Conservation (phyloP, 2,329 filamentous ascomycete genomes). For the Neofusicoccum laricinum region DNA sequence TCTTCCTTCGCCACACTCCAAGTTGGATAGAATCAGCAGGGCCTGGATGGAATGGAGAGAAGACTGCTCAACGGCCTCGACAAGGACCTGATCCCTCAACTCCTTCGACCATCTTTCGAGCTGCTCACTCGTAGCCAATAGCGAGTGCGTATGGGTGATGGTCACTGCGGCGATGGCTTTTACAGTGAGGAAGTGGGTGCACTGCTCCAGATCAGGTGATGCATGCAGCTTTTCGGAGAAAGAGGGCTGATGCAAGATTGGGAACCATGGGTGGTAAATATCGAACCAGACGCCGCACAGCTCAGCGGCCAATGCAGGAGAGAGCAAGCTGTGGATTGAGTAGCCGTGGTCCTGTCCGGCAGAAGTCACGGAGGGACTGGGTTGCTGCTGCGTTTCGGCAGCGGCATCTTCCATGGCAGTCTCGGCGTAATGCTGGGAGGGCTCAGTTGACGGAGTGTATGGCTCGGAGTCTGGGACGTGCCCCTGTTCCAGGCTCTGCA, state of each 20-base stretch:
- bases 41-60: conserved; percentile 33
- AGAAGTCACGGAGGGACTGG: background rate
- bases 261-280: conserved; percentile 37
- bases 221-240: conserved; percentile 21
- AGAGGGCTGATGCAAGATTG: conserved; percentile 31
- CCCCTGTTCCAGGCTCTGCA: conserved; percentile 19
- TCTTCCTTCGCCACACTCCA: conserved; percentile 30
- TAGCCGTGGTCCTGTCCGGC: background rate
- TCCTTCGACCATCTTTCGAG: conserved; percentile 22
- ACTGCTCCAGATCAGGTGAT: conserved; percentile 21
- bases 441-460: background rate
- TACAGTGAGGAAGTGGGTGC: conserved; percentile 19
- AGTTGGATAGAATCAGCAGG: conserved; percentile 28
- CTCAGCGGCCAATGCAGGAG: conserved; percentile 18
- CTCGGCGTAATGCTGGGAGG: background rate
- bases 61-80: conserved; percentile 27
- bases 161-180: conserved; percentile 31
- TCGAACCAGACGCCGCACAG: conserved; percentile 36
- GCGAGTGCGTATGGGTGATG: conserved; percentile 23
- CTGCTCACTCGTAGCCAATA: conserved; percentile 21
- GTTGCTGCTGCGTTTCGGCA: background rate
- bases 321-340: conserved; percentile 19
- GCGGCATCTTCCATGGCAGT: background rate
- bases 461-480: background rate
- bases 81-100: conserved; percentile 26